Evolutionary conservation across 2,329 filamentous ascomycete species (phyloP).

Genomic region (Penicillium sclerotiorum): DNA sequence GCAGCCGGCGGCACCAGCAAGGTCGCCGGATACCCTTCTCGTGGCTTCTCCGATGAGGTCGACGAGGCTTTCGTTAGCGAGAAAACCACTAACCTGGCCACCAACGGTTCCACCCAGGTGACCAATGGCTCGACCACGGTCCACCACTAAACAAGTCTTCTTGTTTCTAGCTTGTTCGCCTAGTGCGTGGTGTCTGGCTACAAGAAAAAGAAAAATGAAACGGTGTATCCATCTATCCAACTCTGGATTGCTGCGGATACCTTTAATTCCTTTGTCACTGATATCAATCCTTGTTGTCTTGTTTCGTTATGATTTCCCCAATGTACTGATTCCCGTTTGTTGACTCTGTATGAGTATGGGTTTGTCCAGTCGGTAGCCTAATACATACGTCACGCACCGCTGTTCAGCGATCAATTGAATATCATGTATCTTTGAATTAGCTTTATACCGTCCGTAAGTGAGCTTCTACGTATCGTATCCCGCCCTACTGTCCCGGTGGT

Average conservation of each 20-base stretch:
- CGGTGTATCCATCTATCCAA: background rate
- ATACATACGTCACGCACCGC: constrained; percentile 24
- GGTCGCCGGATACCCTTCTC: constrained; percentile 22
- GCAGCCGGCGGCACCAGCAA: constrained; percentile 9
- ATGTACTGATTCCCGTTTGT: constrained; percentile 13
- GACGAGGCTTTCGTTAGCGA: constrained; percentile 34
- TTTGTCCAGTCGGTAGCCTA: constrained; percentile 23
- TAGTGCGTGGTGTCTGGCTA: no score
- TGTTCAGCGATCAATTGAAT: constrained; percentile 10
- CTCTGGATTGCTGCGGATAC: background rate
- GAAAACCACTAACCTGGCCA: constrained; percentile 16
- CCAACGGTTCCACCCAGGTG: constrained; percentile 4
- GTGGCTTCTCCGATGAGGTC: constrained; percentile 36
- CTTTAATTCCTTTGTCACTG: constrained; percentile 3
- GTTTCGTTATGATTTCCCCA: constrained; percentile 28
- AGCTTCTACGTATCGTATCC: no score
- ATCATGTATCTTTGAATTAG: no score
- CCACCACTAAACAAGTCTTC: background rate
- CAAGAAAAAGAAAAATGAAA: background rate
- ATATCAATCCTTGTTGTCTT: constrained; percentile 7
- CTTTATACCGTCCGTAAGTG: no score
- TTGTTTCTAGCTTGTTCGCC: background rate
- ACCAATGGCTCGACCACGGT: constrained; percentile 10
- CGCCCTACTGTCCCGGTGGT: no score
- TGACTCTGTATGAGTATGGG: constrained; percentile 20